Evolutionary conservation across 495 filamentous ascomycete genomes (phyloP), one percentile per base, ranked within the genome.

Genomic region (Penicillium flavigenum): DNA sequence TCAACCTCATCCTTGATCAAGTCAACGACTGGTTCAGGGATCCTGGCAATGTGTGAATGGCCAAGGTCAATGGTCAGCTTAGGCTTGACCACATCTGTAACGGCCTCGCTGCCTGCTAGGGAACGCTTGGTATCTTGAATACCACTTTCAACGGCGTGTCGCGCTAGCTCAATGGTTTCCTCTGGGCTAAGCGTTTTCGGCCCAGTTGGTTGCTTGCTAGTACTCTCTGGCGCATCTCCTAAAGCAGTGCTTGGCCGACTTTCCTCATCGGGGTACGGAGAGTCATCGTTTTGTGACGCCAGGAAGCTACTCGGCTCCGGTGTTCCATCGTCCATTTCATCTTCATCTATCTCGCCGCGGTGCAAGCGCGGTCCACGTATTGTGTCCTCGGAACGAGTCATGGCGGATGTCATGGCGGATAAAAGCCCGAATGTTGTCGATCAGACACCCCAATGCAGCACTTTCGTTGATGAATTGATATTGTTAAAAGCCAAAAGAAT

Each of bases 1-100:
- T 96, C 92, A 48, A 97, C 83, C 68, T 96, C 90, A 70, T 93
- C 84, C 74, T 92, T 95, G 52, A 98, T 92, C 61, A 96, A 84
- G 68, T 94, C 91, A 32, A 97, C 86, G 51, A 96, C 90, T 59
- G 93, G 88, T 43, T 92, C 89, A 1, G 93, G 92, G 63, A 98
- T 83, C 57, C 77, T 82, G 46, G 82, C 79, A 41, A 98, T 92
- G 60, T 86, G 84, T 57, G 87, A 89, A 69, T 92, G 86, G 59
- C 89, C 90, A 65, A 98, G 75, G 69, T 96, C 90, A 64, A 98
- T 87, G 14, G 92, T 96, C 59, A 96, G 78, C 38, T 92, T 91
- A 19, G 79, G 83, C 71, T 89, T 88, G 51, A 90, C 78, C 17
- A 83, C 85, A 68, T 83, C 84, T 54, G 81, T 86, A 19, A 89